A percentile compares a stretch with the other conserved stretches of the same genome.
phyloP scores from a whole-genome alignment of 371 early-diverging fungal species.

The Zychaea mexicana region DNA sequence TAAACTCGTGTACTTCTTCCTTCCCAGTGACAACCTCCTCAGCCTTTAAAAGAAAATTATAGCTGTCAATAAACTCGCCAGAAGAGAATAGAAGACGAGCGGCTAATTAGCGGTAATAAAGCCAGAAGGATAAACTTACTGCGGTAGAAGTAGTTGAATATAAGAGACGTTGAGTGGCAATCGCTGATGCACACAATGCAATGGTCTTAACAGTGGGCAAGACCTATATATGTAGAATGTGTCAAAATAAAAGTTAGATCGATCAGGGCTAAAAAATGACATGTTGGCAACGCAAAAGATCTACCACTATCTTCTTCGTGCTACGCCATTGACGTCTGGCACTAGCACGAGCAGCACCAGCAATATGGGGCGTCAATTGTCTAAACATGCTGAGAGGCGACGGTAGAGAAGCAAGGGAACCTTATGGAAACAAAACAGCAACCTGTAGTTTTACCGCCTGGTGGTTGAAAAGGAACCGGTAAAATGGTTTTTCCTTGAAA shows the following conservation, averaged over 20 bases:
- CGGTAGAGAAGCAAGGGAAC: not conserved
- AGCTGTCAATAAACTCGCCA: too few species aligned
- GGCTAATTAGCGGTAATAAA: too few species aligned
- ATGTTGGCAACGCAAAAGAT: not conserved
- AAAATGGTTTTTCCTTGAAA: too few species aligned
- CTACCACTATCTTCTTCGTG: constrained; percentile 10
- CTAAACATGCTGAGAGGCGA: constrained; percentile 20
- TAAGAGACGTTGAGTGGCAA: not conserved
- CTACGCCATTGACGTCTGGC: constrained; percentile 7
- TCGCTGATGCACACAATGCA: not conserved
- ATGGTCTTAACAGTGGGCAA: not conserved
- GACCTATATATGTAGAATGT: not conserved
- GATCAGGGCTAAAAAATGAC: not conserved
- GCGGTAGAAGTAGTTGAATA: not conserved
- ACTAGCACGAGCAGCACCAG: constrained; percentile 17
- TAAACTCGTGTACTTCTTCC: constrained; percentile 66
- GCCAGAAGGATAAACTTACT: not conserved
- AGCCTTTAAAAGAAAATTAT: not conserved
- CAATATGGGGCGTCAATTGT: constrained; percentile 24
- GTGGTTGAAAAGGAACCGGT: too few species aligned
- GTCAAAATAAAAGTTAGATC: constrained; percentile 4
- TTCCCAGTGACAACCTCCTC: constrained; percentile 41
- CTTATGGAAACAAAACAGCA: not conserved
- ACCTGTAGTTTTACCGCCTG: too few species aligned
- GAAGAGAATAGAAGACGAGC: too few species aligned